Evolutionary conservation across 352 stramenopile species (phyloP).

Genomic region (Pythium phragmiticola): DNA sequence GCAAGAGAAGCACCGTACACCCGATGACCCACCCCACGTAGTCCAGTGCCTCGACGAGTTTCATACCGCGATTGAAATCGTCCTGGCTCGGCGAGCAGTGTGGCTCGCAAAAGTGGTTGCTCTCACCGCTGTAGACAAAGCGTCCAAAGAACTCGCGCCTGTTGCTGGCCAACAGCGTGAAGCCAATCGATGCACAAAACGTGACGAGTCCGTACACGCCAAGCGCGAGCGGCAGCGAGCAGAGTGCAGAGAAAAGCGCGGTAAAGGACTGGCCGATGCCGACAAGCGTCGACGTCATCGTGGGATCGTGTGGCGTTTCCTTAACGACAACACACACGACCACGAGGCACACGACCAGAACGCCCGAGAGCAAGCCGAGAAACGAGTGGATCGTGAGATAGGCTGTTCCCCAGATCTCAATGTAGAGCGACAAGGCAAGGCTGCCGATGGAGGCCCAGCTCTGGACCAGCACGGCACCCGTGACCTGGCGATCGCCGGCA

Average conservation of each 20-base stretch:
- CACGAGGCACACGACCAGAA: slow-evolving; percentile 35
- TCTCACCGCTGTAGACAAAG: slow-evolving; percentile 31
- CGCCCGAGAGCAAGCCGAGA: slow-evolving; percentile 41
- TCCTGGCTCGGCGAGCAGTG: slow-evolving; percentile 16
- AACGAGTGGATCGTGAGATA: slow-evolving; percentile 48
- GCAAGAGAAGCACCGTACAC: slow-evolving; percentile 34
- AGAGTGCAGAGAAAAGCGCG: slow-evolving; percentile 29
- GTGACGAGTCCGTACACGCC: slow-evolving; percentile 38
- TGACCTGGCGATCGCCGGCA: slow-evolving; percentile 47
- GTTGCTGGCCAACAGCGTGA: slow-evolving; percentile 53
- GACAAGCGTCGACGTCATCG: background rate
- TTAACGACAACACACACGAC: slow-evolving; percentile 31
- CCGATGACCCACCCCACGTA: slow-evolving; percentile 33
- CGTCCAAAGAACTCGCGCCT: slow-evolving; percentile 54
- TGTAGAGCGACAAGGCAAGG: slow-evolving; percentile 47
- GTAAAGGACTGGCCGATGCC: slow-evolving; percentile 9
- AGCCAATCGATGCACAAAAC: slow-evolving; percentile 45
- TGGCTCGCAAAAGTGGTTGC: slow-evolving; percentile 31
- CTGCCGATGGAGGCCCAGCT: slow-evolving; percentile 47
- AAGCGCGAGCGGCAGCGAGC: slow-evolving; percentile 33
- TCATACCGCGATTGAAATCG: slow-evolving; percentile 42
- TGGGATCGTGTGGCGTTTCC: slow-evolving; percentile 33
- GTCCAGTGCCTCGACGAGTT: slow-evolving; percentile 35
- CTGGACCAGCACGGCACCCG: slow-evolving; percentile 41
- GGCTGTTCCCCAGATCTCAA: slow-evolving; percentile 41